A percentile compares a stretch with the other conserved stretches of the same genome.
These are phyloP conservation scores for Histomonas meleagridis DNA, from an alignment of 208 protist species.

Conservation along the genomic window DNA sequence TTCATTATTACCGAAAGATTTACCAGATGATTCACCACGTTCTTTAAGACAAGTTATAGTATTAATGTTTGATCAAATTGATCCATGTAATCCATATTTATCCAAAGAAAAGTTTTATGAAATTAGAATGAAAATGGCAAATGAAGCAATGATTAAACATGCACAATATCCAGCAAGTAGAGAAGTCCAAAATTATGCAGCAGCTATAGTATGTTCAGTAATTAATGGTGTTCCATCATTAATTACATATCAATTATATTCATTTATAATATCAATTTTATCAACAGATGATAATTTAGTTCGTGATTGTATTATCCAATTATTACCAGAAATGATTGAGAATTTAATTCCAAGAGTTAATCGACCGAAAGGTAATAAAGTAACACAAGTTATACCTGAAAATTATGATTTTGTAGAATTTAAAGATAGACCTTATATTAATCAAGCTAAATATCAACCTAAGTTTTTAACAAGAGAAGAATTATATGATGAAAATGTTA, in stretches of 20 bases:
- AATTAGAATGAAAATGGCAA: background rate
- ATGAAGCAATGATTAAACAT: background rate
- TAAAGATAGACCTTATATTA: background rate
- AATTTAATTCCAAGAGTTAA: background rate
- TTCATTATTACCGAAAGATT: background rate
- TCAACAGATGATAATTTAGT: background rate
- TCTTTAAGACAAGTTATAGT: background rate
- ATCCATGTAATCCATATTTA: background rate
- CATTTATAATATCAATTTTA: background rate
- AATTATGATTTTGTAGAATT: background rate
- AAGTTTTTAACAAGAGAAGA: background rate
- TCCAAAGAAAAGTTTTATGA: background rate
- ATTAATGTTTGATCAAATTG: background rate
- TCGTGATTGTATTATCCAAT: background rate
- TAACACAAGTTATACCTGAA: background rate
- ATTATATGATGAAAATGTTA: background rate
- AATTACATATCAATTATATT: background rate
- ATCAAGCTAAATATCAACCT: background rate
- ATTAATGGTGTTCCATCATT: background rate
- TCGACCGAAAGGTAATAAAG: background rate
- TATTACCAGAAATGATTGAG: background rate
- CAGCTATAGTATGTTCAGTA: background rate
- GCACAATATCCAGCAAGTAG: background rate
- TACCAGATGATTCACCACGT: background rate
- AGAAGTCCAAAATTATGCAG: background rate